Conservation (phyloP, 495 filamentous ascomycete species). For the Pseudomonodictys pantanalensis region DNA sequence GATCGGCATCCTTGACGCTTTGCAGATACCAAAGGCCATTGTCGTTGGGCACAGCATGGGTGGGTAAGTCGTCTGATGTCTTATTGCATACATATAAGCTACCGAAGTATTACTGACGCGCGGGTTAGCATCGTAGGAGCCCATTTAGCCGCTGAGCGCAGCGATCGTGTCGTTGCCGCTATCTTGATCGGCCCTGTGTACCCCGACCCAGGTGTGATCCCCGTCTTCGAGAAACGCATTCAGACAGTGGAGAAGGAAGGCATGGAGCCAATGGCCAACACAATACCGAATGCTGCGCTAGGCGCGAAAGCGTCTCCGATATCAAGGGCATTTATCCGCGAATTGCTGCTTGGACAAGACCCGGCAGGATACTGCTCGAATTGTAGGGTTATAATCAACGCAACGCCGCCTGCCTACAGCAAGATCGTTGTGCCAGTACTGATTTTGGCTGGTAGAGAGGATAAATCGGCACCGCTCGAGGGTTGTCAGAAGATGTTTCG, state of each 20-base stretch:
- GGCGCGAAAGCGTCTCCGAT: conserved; percentile 50
- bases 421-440: conserved; percentile 50
- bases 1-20: conserved; percentile 48
- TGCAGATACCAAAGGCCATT: conserved; percentile 49
- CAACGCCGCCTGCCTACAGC: conserved; percentile 49
- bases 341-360: conserved; percentile 54
- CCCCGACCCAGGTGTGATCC: conserved; percentile 44
- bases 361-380: conserved; percentile 56
- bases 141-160: conserved; percentile 47
- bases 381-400: conserved; percentile 53
- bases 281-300: conserved; percentile 52
- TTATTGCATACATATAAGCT: conserved; percentile 28
- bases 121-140: conserved; percentile 50
- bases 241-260: conserved; percentile 45
- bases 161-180: conserved; percentile 47
- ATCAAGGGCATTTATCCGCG: conserved; percentile 55
- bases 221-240: conserved; percentile 51
- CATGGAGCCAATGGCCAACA: conserved; percentile 60
- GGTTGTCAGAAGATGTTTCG: conserved; percentile 54
- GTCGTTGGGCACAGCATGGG: conserved; percentile 63
- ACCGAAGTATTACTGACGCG: neutral
- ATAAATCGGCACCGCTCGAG: conserved; percentile 57
- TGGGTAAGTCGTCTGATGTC: conserved; percentile 15
- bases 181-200: conserved; percentile 59
- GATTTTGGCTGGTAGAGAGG: conserved; percentile 58